Conservation (phyloP, 495 filamentous ascomycete genomes). For the Achaetomiella virescens region DNA sequence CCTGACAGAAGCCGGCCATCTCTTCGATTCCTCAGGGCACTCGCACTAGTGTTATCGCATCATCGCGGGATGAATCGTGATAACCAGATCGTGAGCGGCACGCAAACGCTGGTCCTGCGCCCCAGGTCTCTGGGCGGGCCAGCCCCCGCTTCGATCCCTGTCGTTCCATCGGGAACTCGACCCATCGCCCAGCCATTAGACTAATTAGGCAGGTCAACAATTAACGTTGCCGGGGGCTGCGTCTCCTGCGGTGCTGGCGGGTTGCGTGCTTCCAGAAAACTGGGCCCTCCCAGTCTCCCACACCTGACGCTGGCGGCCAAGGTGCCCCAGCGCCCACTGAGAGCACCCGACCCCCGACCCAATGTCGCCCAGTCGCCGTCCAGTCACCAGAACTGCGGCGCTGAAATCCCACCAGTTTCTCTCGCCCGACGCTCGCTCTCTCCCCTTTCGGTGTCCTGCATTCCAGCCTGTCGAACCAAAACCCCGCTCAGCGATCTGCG, state of each 20-base stretch:
- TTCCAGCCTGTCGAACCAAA: conserved; percentile 13
- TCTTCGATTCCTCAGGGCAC: conserved; percentile 5
- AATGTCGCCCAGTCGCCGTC: conserved; percentile 5
- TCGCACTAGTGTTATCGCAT: conserved; percentile 17
- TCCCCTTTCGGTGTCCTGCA: conserved; percentile 9
- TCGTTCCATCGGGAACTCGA: conserved; percentile 18
- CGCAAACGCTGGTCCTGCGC: conserved; percentile 10
- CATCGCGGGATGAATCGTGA: conserved; percentile 10
- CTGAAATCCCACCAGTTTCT: conserved; percentile 12
- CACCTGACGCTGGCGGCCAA: neutral
- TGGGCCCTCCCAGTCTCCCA: neutral
- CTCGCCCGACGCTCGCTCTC: neutral
- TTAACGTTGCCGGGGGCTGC: conserved; percentile 18
- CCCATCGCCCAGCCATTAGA: conserved; percentile 29
- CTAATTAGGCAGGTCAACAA: conserved; percentile 35
- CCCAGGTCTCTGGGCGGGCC: conserved; percentile 16
- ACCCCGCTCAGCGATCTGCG: conserved; percentile 23
- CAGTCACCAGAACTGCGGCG: conserved; percentile 3
- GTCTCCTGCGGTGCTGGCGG: conserved; percentile 24
- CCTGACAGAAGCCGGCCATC: neutral
- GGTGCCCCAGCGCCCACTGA: conserved; percentile 3
- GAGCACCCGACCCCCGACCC: neutral
- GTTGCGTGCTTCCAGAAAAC: conserved; percentile 14
- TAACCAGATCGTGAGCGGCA: conserved; percentile 3
- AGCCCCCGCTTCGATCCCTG: conserved; percentile 28